These are phyloP conservation scores for Aquilaria yunnanensis DNA, from an alignment of 345 rosid species.

Conservation along the genomic window DNA sequence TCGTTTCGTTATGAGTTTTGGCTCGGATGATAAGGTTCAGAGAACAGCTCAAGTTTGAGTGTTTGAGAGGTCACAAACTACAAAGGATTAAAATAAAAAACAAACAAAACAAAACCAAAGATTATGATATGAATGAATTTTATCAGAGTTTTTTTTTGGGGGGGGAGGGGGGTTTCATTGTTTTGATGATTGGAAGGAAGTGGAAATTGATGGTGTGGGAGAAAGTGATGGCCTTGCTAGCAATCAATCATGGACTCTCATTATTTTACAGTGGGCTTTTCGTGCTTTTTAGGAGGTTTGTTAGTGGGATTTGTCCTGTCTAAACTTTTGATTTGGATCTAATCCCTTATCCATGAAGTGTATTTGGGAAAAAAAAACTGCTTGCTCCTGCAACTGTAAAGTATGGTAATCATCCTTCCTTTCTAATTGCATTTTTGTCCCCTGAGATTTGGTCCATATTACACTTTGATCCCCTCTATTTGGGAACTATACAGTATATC, in stretches of 20 bases:
- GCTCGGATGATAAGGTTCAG: background rate
- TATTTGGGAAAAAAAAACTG: background rate
- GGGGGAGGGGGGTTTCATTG: too few species aligned
- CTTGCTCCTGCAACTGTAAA: background rate
- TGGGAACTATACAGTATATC: too few species aligned
- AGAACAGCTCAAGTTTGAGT: background rate
- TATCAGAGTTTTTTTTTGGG: background rate
- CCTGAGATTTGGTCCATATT: too few species aligned
- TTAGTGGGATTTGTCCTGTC: background rate
- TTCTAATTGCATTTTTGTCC: background rate
- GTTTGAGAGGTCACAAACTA: background rate
- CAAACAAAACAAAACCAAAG: background rate
- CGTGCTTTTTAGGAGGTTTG: background rate
- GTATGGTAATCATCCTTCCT: background rate
- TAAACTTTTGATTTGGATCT: background rate
- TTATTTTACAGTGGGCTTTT: background rate
- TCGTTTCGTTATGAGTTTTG: slow-evolving; percentile 16
- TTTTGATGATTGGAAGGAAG: background rate
- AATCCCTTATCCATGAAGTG: background rate
- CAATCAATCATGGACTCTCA: background rate
- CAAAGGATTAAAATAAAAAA: background rate
- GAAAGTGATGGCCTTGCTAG: background rate
- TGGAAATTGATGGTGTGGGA: slow-evolving; percentile 2
- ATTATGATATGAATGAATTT: background rate
- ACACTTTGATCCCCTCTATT: too few species aligned